phyloP scores from a whole-genome alignment of 2,329 filamentous ascomycete species.

The Chaetomium globosum region DNA sequence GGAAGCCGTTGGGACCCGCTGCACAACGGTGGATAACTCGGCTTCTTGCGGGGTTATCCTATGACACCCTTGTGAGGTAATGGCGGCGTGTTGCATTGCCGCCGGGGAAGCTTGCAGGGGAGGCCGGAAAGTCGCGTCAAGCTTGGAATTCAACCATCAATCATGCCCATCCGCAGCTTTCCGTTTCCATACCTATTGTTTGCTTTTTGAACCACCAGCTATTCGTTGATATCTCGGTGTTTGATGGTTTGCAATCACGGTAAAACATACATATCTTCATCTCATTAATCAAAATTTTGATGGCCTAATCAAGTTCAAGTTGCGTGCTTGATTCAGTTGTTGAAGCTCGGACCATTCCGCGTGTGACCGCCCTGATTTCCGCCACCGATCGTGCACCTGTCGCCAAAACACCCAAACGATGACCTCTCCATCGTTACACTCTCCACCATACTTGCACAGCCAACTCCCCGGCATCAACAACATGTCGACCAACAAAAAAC shows the following conservation, averaged over 20 bases:
- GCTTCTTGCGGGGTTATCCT: constrained; percentile 6
- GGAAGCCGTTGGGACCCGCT: constrained; percentile 6
- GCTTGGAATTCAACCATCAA: background rate
- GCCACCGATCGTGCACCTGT: constrained; percentile 2
- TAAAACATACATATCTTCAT: background rate
- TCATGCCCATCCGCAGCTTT: background rate
- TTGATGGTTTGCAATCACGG: background rate
- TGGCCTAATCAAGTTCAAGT: background rate
- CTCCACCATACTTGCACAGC: constrained; percentile 56
- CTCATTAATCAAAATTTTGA: background rate
- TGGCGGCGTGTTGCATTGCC: background rate
- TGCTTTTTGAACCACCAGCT: background rate
- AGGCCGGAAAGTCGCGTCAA: background rate
- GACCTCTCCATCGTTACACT: constrained; percentile 60
- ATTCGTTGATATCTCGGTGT: background rate
- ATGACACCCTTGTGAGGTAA: background rate
- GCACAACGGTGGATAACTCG: background rate
- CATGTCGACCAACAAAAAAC: constrained; percentile 59
- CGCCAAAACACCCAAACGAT: constrained; percentile 34
- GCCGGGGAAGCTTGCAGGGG: background rate
- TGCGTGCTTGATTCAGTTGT: background rate
- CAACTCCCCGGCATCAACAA: constrained; percentile 47
- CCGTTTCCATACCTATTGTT: background rate
- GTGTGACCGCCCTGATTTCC: constrained; percentile 7
- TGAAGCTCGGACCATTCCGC: constrained; percentile 18